These are phyloP conservation scores for Mycena olivaceomarginata DNA, from an alignment of 768 basidiomycete genomes.

Conservation along the genomic window DNA sequence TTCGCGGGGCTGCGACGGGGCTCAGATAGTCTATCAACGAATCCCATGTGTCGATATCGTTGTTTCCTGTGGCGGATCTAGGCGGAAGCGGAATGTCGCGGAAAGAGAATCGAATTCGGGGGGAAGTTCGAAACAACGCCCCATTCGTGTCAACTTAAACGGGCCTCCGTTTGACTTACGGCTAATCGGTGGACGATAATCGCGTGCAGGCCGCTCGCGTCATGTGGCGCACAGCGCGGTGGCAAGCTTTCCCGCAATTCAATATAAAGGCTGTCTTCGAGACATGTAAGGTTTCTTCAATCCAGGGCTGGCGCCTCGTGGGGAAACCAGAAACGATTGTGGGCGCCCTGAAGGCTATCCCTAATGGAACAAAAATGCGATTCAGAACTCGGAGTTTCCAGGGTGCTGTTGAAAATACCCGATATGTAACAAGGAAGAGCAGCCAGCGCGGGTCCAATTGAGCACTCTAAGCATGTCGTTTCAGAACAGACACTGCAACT, in stretches of 20 bases:
- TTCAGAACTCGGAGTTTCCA: background rate
- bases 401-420: background rate
- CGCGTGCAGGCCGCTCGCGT: constrained; percentile 15
- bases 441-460: no score
- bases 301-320: constrained; percentile 27
- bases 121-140: background rate
- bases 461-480: no score
- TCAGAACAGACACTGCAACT: background rate
- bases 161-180: background rate
- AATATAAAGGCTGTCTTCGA: background rate
- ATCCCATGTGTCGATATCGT: no score
- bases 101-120: background rate
- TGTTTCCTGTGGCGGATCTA: background rate
- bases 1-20: background rate
- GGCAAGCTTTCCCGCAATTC: constrained; percentile 11
- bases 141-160: background rate
- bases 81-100: background rate
- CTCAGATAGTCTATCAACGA: background rate
- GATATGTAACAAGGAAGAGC: no score
- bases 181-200: background rate
- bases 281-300: constrained; percentile 1
- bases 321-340: constrained; percentile 4
- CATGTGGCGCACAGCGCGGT: constrained; percentile 32
- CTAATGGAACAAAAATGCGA: background rate
- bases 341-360: constrained; percentile 4